These are phyloP conservation scores for Hymenoscyphus occultus DNA, from an alignment of 2,329 filamentous ascomycete genomes.

Conservation along the genomic window DNA sequence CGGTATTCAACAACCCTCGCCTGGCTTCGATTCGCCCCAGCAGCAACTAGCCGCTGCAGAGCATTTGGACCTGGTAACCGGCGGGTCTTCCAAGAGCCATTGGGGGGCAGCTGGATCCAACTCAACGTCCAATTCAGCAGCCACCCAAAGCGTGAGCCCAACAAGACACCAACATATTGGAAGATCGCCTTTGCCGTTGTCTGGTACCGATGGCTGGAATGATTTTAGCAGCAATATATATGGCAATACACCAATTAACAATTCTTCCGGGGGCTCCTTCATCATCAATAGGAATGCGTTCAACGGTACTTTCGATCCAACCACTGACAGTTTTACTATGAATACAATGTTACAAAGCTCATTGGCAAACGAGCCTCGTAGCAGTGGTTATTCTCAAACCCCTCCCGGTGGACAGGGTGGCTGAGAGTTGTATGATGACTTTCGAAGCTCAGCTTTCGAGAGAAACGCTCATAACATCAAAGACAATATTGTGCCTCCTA, in stretches of 20 bases:
- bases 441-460: background rate
- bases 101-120: slow-evolving; percentile 19
- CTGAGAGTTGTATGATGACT: slow-evolving; percentile 14
- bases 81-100: slow-evolving; percentile 12
- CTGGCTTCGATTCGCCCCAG: slow-evolving; percentile 28
- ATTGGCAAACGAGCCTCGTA: slow-evolving; percentile 23
- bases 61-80: slow-evolving; percentile 30
- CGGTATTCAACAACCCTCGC: slow-evolving; percentile 34
- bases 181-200: slow-evolving; percentile 23
- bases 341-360: slow-evolving; percentile 35
- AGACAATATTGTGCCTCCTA: background rate
- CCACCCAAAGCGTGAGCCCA: background rate
- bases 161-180: slow-evolving; percentile 25
- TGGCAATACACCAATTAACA: slow-evolving; percentile 44
- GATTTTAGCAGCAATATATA: slow-evolving; percentile 49
- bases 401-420: slow-evolving; percentile 48
- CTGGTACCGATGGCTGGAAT: slow-evolving; percentile 42
- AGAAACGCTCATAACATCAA: background rate
- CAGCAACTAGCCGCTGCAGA: slow-evolving; percentile 26
- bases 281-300: slow-evolving; percentile 18
- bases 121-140: background rate
- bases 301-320: slow-evolving; percentile 27
- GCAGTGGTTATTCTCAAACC: slow-evolving; percentile 41
- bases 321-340: slow-evolving; percentile 30
- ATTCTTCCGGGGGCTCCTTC: slow-evolving; percentile 9